Conservation (phyloP, 176 grass and related monocot genomes). For the Juncus inflexus region DNA sequence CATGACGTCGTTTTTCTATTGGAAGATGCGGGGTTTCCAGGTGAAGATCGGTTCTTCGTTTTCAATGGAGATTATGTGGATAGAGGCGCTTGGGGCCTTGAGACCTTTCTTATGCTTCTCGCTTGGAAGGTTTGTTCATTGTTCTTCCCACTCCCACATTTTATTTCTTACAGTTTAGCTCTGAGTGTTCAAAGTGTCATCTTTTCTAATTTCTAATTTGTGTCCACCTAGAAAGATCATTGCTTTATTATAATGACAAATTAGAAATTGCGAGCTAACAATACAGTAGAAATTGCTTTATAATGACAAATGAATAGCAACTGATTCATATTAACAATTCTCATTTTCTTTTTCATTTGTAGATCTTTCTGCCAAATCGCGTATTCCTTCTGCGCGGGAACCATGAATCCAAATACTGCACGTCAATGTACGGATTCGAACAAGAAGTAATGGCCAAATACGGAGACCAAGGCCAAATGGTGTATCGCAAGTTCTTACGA, state of each 20-base stretch:
- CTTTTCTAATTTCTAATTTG: neutral
- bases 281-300: no score
- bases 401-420: constrained; percentile 98
- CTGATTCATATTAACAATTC: neutral
- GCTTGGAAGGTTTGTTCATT: constrained; percentile 81
- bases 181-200: neutral
- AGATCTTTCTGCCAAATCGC: constrained; percentile 63
- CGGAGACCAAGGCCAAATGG: constrained; percentile 62
- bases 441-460: constrained; percentile 82
- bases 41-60: constrained; percentile 73
- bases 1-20: constrained; percentile 94
- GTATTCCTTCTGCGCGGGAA: constrained; percentile 89
- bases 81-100: constrained; percentile 88
- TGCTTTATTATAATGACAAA: no score
- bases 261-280: no score
- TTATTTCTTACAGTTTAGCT: neutral
- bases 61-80: constrained; percentile 98
- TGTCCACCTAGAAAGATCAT: no score
- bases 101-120: constrained; percentile 78
- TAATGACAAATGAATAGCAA: no score
- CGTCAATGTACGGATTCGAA: constrained; percentile 93
- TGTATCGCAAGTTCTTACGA: constrained; percentile 91
- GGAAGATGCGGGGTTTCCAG: constrained; percentile 72
- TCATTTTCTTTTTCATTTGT: no score
- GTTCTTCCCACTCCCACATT: no score